Conservation (phyloP, 805 yeast genomes). For the Komagataella phaffii region DNA sequence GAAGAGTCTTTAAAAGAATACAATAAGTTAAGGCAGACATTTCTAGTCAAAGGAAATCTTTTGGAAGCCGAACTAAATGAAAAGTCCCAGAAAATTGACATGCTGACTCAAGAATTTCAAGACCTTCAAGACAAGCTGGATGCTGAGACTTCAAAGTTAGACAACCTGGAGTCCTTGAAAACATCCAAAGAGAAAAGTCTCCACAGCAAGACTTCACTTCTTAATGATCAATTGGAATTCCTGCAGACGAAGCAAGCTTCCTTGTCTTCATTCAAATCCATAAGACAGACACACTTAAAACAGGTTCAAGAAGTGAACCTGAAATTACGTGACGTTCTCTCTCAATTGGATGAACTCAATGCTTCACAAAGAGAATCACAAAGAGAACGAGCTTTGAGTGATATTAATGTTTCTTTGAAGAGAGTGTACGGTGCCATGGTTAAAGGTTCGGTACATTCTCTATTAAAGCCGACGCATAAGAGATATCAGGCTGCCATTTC, state of each 20-base stretch:
- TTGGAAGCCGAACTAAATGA: slow-evolving; percentile 35
- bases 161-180: not conserved
- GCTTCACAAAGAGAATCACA: slow-evolving; percentile 68
- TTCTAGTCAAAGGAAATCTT: slow-evolving; percentile 41
- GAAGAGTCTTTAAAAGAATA: slow-evolving; percentile 44
- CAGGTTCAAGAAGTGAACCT: slow-evolving; percentile 52
- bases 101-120: not conserved
- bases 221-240: slow-evolving; percentile 8
- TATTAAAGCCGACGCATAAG: slow-evolving; percentile 64
- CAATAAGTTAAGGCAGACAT: slow-evolving; percentile 40
- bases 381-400: slow-evolving; percentile 57
- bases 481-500: slow-evolving; percentile 65
- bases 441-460: slow-evolving; percentile 65
- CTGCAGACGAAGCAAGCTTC: slow-evolving; percentile 7
- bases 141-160: not conserved
- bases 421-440: slow-evolving; percentile 70
- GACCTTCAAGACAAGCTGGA: not conserved
- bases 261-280: slow-evolving; percentile 13
- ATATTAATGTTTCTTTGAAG: slow-evolving; percentile 55
- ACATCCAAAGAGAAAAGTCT: not conserved
- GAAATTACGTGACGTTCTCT: slow-evolving; percentile 43
- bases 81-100: slow-evolving; percentile 16
- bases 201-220: slow-evolving; percentile 1
- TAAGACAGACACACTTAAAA: slow-evolving; percentile 21
- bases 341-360: slow-evolving; percentile 55